Percentiles rank a stretch among this genome's conserved stretches.
phyloP scores from a whole-genome alignment of 2,329 filamentous ascomycete genomes.

The Zymoseptoria passerinii region DNA sequence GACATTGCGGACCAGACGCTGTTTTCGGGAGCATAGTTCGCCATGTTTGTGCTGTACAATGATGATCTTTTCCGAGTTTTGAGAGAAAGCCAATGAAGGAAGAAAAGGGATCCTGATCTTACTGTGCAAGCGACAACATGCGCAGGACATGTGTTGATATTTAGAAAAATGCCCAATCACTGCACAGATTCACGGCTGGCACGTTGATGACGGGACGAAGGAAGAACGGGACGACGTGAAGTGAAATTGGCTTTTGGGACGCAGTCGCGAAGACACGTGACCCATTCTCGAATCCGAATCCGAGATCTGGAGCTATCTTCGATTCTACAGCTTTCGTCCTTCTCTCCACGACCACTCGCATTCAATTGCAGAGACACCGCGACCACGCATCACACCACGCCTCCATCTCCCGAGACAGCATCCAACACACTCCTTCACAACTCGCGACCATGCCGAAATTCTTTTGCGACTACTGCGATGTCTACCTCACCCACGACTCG shows the following conservation, averaged over 20 bases:
- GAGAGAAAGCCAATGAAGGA: neutral
- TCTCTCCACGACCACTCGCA: neutral
- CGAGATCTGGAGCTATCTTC: neutral
- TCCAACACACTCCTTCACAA: neutral
- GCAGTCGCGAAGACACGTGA: neutral
- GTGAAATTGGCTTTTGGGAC: neutral
- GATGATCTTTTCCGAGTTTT: neutral
- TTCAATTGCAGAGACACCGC: neutral
- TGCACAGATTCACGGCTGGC: neutral
- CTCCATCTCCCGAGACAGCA: neutral
- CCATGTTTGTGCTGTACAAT: constrained; percentile 15
- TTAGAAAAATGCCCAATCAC: neutral
- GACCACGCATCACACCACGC: too few species aligned
- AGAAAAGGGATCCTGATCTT: neutral
- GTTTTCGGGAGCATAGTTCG: constrained; percentile 26
- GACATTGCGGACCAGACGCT: constrained; percentile 46
- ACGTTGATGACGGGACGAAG: neutral
- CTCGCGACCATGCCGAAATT: constrained; percentile 27
- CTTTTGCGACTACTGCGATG: constrained; percentile 91
- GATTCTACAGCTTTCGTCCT: neutral
- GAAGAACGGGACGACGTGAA: neutral
- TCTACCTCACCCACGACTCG: constrained; percentile 98
- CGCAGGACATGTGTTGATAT: neutral
- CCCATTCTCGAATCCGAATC: neutral
- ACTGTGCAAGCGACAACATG: neutral